Percentiles rank a stretch among this genome's conserved stretches.
Conservation (phyloP, 2,329 filamentous ascomycete species). For the Samsoniella hepiali region DNA sequence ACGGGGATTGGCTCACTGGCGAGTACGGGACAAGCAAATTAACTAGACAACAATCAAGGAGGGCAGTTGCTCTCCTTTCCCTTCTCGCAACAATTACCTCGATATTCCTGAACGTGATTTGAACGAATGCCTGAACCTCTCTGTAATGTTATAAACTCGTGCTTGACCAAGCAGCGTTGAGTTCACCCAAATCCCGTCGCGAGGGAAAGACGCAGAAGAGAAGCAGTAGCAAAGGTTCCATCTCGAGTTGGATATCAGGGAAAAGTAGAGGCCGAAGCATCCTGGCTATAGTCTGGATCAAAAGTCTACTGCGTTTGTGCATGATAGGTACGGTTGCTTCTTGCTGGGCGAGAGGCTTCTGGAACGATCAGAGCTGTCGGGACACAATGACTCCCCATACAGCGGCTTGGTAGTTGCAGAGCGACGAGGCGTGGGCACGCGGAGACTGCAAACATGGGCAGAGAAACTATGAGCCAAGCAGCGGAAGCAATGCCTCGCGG, state of each 20-base stretch:
- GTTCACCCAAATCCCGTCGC: background rate
- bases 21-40: constrained; percentile 10
- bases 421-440: too few relatives aligned
- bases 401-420: too few relatives aligned
- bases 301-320: background rate
- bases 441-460: too few relatives aligned
- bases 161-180: background rate
- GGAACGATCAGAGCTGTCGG: too few relatives aligned
- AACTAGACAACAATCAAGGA: constrained; percentile 15
- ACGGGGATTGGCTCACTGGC: background rate
- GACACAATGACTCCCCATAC: too few relatives aligned
- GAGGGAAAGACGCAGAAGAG: background rate
- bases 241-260: constrained; percentile 29
- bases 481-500: too few relatives aligned
- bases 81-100: background rate
- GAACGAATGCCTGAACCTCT: background rate
- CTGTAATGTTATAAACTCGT: background rate
- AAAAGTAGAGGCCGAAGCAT: constrained; percentile 31
- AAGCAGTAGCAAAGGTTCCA: background rate
- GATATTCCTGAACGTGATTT: background rate
- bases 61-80: background rate
- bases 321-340: background rate
- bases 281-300: constrained; percentile 39
- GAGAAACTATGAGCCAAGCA: too few relatives aligned
- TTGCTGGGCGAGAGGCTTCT: background rate